phyloP scores from a whole-genome alignment of 225 moss, liverwort and hornwort genomes.

The Marchantia polymorpha region DNA sequence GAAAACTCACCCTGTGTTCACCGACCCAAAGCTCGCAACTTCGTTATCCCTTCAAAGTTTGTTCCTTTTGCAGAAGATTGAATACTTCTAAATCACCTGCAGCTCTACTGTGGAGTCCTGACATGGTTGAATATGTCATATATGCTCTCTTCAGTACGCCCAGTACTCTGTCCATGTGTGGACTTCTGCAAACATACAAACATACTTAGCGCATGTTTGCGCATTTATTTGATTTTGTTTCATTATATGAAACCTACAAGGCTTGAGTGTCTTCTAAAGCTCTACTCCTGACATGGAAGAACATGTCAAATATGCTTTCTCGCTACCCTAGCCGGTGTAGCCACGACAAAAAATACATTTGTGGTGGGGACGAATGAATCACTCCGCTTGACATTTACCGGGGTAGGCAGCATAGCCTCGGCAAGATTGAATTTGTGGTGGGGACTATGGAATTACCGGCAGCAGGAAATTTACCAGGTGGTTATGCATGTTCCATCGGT shows the following conservation, averaged over 20 bases:
- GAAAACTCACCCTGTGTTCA: neutral
- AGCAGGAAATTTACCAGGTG: neutral
- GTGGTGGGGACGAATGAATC: constrained; percentile 3
- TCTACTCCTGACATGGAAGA: neutral
- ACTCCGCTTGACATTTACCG: neutral
- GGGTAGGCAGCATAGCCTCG: neutral
- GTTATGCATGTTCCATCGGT: constrained; percentile 6
- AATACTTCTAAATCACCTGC: neutral
- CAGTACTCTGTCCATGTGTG: constrained; percentile 3
- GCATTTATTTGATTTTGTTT: constrained; percentile 4
- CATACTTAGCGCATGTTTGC: constrained; percentile 3
- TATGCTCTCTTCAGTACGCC: constrained; percentile 4
- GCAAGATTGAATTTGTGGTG: neutral
- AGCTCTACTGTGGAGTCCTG: constrained; percentile 4
- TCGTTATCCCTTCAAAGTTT: neutral
- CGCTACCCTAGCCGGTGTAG: neutral
- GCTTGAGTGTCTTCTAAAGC: neutral
- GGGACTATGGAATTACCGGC: neutral
- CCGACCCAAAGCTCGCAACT: neutral
- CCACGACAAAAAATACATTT: neutral
- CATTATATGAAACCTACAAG: neutral
- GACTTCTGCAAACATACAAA: constrained; percentile 7
- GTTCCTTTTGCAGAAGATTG: neutral
- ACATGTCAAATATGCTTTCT: constrained; percentile 13
- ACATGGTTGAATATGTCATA: constrained; percentile 10